Conservation (phyloP, 257 asterid species). For the Rubia yunnanensis region DNA sequence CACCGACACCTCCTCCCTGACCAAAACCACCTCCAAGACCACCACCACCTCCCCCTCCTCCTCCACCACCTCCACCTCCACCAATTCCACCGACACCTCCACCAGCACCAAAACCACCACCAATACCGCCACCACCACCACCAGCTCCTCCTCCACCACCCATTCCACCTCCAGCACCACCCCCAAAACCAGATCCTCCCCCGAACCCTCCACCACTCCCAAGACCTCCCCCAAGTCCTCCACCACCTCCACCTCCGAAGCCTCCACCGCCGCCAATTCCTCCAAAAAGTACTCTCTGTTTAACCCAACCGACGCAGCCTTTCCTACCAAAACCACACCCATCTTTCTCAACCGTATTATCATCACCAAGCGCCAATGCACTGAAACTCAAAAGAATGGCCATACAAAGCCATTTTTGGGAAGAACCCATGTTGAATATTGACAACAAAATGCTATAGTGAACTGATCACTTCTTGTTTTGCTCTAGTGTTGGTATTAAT, state of each 20-base stretch:
- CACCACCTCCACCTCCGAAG: not conserved
- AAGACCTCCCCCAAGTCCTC: not conserved
- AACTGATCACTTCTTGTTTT: no score
- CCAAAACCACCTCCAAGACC: constrained; percentile 14
- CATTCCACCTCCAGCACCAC: not conserved
- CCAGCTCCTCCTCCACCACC: constrained; percentile 3
- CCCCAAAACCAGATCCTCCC: not conserved
- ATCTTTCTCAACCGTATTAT: constrained; percentile 9
- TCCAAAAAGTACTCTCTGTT: not conserved
- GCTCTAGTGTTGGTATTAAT: not conserved
- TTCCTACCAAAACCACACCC: constrained; percentile 19
- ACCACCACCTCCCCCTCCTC: constrained; percentile 10
- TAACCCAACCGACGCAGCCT: constrained; percentile 12
- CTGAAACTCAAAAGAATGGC: constrained; percentile 18
- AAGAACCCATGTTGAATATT: constrained; percentile 11
- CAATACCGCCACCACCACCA: constrained; percentile 8
- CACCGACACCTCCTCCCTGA: constrained; percentile 12
- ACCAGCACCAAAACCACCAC: constrained; percentile 12
- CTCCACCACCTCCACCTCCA: constrained; percentile 18
- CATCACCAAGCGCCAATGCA: constrained; percentile 18
- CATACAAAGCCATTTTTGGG: constrained; percentile 17
- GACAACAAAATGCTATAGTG: not conserved
- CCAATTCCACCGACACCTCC: constrained; percentile 14
- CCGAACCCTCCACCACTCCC: not conserved
- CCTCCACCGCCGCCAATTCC: constrained; percentile 2